Evolutionary conservation across 345 rosid species (phyloP).

Genomic region (Eucalyptus pauciflora): DNA sequence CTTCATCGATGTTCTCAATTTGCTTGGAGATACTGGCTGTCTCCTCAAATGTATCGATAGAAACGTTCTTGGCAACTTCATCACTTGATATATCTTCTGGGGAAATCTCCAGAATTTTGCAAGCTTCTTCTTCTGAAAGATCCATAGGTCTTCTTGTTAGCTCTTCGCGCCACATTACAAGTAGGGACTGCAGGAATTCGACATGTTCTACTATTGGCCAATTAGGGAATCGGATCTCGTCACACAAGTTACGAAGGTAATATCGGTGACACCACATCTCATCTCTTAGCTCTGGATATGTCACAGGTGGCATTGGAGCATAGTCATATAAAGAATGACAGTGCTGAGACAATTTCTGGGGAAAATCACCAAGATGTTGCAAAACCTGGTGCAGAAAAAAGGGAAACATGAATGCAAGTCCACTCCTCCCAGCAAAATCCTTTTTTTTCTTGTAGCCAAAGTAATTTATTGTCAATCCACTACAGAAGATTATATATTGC

Average conservation of each 20-base stretch:
- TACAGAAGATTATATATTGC: not conserved
- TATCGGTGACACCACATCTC: slow-evolving; percentile 99
- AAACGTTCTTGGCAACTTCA: slow-evolving; percentile 13
- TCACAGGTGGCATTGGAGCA: slow-evolving; percentile 99
- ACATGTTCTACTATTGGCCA: slow-evolving; percentile 99
- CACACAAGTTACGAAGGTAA: slow-evolving; percentile 89
- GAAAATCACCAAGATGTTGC: slow-evolving; percentile 99
- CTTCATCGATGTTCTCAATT: slow-evolving; percentile 97
- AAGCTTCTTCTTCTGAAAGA: slow-evolving; percentile 98
- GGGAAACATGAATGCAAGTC: not conserved
- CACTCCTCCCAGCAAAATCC: not conserved
- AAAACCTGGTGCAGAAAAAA: slow-evolving; percentile 50
- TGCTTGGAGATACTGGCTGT: slow-evolving; percentile 58
- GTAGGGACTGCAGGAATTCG: slow-evolving; percentile 86
- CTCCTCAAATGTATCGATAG: slow-evolving; percentile 43
- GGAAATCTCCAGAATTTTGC: slow-evolving; percentile 86
- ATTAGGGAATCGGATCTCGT: slow-evolving; percentile 89
- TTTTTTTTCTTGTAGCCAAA: not conserved
- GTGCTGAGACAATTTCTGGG: slow-evolving; percentile 95
- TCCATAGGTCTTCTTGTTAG: slow-evolving; percentile 96
- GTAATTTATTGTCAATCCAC: not conserved
- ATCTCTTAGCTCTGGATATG: slow-evolving; percentile 96
- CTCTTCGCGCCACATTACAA: slow-evolving; percentile 99
- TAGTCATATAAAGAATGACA: slow-evolving; percentile 90
- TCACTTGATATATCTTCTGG: slow-evolving; percentile 64